Evolutionary conservation across 192 early-diverging fungal species (phyloP).

Genomic region (Gigaspora rosea): DNA sequence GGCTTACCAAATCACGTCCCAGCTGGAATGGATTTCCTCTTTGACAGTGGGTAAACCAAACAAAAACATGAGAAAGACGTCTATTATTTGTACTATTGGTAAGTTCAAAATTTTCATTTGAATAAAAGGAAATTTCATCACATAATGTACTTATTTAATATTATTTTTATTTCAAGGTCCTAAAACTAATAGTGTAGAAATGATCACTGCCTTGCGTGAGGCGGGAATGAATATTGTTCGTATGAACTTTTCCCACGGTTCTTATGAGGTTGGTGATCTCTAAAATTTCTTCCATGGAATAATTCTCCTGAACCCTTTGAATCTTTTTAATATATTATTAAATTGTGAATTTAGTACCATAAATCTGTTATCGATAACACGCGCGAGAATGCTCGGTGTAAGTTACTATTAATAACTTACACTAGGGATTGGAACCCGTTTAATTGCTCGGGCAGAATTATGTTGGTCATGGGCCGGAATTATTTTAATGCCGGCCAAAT

Average conservation of each 20-base stretch:
- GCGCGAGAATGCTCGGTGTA: slow-evolving; percentile 49
- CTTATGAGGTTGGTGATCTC: slow-evolving; percentile 48
- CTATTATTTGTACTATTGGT: slow-evolving; percentile 84
- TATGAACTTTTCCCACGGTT: slow-evolving; percentile 69
- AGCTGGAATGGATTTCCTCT: slow-evolving; percentile 71
- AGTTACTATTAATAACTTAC: no score
- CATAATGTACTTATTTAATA: neutral
- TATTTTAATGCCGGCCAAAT: no score
- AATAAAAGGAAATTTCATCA: no score
- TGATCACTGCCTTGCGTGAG: slow-evolving; percentile 65
- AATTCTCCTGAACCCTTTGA: neutral
- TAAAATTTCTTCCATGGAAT: neutral
- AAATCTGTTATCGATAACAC: slow-evolving; percentile 63
- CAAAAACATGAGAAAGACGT: slow-evolving; percentile 67
- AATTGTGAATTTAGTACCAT: slow-evolving; percentile 47
- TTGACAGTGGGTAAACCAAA: slow-evolving; percentile 63
- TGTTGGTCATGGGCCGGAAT: no score
- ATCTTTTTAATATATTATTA: neutral
- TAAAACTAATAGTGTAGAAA: slow-evolving; percentile 74
- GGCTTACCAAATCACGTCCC: slow-evolving; percentile 54
- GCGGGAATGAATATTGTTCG: slow-evolving; percentile 84
- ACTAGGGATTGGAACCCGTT: no score
- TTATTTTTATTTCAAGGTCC: slow-evolving; percentile 50
- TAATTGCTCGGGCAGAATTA: no score
- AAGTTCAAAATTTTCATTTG: neutral